Conservation (phyloP, 768 basidiomycete species). For the Boletellus emodensis region DNA sequence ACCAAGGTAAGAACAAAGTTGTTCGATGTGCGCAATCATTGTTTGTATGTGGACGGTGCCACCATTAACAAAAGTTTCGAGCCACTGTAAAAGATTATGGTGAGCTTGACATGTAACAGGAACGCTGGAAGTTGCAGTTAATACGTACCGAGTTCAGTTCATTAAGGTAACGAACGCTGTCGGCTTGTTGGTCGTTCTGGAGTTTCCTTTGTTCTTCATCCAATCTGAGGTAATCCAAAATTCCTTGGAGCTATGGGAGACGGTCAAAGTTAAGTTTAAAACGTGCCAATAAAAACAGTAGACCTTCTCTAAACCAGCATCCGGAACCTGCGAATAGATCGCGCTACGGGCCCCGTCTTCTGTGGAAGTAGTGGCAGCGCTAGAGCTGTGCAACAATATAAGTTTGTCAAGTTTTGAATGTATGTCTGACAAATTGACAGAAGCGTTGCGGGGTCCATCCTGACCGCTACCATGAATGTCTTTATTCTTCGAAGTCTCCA, state of each 20-base stretch:
- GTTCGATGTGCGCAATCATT: slow-evolving; percentile 56
- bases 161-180: slow-evolving; percentile 73
- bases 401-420: slow-evolving; percentile 38
- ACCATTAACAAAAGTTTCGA: slow-evolving; percentile 76
- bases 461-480: slow-evolving; percentile 4
- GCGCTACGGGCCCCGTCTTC: neutral
- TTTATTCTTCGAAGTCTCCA: slow-evolving; percentile 10
- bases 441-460: neutral
- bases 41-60: slow-evolving; percentile 69
- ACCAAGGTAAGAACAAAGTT: slow-evolving; percentile 54
- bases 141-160: slow-evolving; percentile 63
- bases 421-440: slow-evolving; percentile 27
- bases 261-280: neutral
- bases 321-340: slow-evolving; percentile 1
- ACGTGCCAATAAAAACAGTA: neutral
- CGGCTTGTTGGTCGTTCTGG: slow-evolving; percentile 63
- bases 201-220: slow-evolving; percentile 46
- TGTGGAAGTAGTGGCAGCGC: neutral
- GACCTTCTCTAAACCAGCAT: slow-evolving; percentile 21
- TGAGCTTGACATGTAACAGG: neutral
- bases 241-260: slow-evolving; percentile 36
- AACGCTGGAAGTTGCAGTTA: neutral
- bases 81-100: slow-evolving; percentile 49
- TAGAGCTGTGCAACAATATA: slow-evolving; percentile 19
- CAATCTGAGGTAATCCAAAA: slow-evolving; percentile 46